Evolutionary conservation across 2,329 filamentous ascomycete genomes (phyloP), one percentile per base, ranked within the genome.

Genomic region (Monosporascus sp.): DNA sequence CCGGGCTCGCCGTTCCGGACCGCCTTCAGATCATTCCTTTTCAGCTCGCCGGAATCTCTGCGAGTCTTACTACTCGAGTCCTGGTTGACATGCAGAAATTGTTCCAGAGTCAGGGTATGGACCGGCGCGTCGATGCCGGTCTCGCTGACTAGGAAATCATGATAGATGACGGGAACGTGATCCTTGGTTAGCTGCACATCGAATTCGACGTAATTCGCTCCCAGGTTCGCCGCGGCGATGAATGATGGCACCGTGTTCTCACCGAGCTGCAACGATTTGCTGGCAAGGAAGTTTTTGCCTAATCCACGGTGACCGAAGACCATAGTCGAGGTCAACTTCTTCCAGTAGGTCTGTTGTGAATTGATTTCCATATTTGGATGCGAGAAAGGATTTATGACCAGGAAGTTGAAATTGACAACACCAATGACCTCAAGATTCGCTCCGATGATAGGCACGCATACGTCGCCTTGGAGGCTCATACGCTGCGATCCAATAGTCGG

Each of bases 161-260:
- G 94, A 67, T 99, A 99, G 64, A 99, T 96, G 59, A 99, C 93
- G 0, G 94, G 94, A 1, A 99, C 91, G 64, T 95, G 91, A 67
- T 99, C 94, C 67, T 99, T 99, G n/a, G 94, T 99, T 39, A 99
- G 77, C 68, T 99, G 94, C 1, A 99, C 94, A 67, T 99, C 94
- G 65, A 88, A 86, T 62, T 87, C 83, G 47, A 88, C 83, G 61
- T 87, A 87, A 52, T 86, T 81, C 3, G 84, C 94, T 8, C 94
- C 94, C 50, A 99, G 73, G 61, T 97, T 97, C 44, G 93, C 92
- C 2, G 94, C 94, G 3, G 93, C 90, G 65, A 97, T 96, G 72
- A 99, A 99, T 0, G 94, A 97, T 52, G 87, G 88, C 25, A 99
- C 79, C 0, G 94, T 99, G 69, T 99, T 99, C 72, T 99, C 94